phyloP scores from a whole-genome alignment of 768 basidiomycete species.

The Jaapia argillacea region DNA sequence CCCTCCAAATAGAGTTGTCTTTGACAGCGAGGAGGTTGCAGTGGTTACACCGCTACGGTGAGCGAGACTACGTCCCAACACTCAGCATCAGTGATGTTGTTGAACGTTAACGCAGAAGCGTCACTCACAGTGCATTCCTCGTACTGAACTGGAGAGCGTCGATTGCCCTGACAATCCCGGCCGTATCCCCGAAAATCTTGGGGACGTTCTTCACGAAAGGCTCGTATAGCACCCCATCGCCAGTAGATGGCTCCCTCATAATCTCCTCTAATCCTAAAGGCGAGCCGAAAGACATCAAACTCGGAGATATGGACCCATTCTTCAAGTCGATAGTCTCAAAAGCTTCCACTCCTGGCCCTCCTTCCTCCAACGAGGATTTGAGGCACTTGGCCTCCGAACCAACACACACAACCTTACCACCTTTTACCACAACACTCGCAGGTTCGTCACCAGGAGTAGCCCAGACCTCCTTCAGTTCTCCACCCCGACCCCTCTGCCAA shows the following conservation, averaged over 20 bases:
- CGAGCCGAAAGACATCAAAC: conserved; percentile 63
- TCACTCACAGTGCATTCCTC: conserved; percentile 58
- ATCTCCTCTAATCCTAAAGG: conserved; percentile 67
- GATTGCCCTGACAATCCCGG: conserved; percentile 46
- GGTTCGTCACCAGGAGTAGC: conserved; percentile 14
- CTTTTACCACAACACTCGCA: conserved; percentile 23
- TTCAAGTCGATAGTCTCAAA: conserved; percentile 47
- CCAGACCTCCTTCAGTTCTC: conserved; percentile 25
- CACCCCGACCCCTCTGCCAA: conserved; percentile 14
- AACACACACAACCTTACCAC: conserved; percentile 30
- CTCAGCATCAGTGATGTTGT: neutral
- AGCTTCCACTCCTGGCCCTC: too few species aligned
- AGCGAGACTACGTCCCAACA: conserved; percentile 36
- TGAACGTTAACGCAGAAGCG: conserved; percentile 1
- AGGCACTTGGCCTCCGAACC: conserved; percentile 19
- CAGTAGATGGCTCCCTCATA: conserved; percentile 53
- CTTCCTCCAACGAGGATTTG: conserved; percentile 7
- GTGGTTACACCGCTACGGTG: conserved; percentile 44
- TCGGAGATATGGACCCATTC: conserved; percentile 62
- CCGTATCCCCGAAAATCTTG: conserved; percentile 38
- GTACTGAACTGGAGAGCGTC: conserved; percentile 68
- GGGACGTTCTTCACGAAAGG: conserved; percentile 39
- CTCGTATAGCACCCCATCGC: conserved; percentile 54
- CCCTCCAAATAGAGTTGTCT: conserved; percentile 11
- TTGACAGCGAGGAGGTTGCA: conserved; percentile 28